Base-by-base conservation (phyloP, 2,329 filamentous ascomycete genomes). In the Aaosphaeria pasadenensis region DNA sequence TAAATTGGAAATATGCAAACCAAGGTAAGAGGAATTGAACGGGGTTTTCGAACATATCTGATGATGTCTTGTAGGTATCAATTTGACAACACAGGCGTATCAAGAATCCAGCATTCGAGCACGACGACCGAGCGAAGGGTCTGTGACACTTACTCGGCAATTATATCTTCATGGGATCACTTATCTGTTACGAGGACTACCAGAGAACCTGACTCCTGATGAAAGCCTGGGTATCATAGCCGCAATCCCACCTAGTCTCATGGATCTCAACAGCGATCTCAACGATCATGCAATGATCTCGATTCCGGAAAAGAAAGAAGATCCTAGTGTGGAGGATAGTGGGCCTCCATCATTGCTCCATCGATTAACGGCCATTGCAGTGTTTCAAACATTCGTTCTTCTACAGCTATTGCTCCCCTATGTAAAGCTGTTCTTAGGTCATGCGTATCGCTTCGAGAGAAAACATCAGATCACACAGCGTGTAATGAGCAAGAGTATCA, bases 171-270 rank as follows among this genome's bases (percentile, higher is more conserved):
- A 87, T 56, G 79, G 82, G 49, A 67, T 86, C 4, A 78, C 79
- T 3, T 86, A 86, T 62, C 72, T 88, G 28, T 74, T 88, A n/a
- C 78, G 78, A 51, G 84, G 80, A 6, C 74, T 88, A 0, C 85
- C 85, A 0, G 51, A 67, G 1, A 73, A 85, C 43, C 75, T 88
- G 30, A 78, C 77, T 31, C 67, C 70, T 2, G 75, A 78, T 52
- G 85, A 88, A 61, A 63, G 70, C 30, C 60, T 77, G 28, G 76
- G 75, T 42, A 70, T 86, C 4, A 75, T 74, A 35, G 73, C 72
- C 28, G 76, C 82, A 1, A 65, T 83, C 4, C 82, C 82, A 2
- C 51, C 58, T 5, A 50, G 54, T 31, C 49, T 70, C 0, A 30
- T 53, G 24, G 39, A 59, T 2, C 30, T 52, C 6, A 46, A 55